phyloP scores from a whole-genome alignment of 2,329 filamentous ascomycete species.

The Epichloe scottii region DNA sequence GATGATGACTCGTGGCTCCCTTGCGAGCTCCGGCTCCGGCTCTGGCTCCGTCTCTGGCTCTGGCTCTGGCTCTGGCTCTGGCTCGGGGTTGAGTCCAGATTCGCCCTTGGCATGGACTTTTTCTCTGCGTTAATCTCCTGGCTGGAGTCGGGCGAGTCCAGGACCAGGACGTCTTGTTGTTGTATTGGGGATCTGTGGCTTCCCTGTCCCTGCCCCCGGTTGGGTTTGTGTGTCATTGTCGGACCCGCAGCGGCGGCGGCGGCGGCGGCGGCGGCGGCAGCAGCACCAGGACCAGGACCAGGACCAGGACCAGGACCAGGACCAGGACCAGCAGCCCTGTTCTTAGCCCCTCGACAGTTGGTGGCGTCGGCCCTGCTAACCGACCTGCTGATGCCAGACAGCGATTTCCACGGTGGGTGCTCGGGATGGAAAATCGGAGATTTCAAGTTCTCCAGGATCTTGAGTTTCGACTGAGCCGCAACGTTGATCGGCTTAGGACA shows the following conservation, averaged over 20 bases:
- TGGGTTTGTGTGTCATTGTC: neutral
- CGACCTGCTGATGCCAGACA: conserved; percentile 2
- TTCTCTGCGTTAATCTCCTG: too few species aligned
- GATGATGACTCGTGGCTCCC: neutral
- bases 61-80: neutral
- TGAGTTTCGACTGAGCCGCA: conserved; percentile 3
- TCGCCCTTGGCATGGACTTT: neutral
- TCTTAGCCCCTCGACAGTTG: neutral
- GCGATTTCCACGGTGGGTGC: neutral
- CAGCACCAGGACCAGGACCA: too few species aligned
- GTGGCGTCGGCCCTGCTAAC: neutral
- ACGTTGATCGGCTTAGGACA: conserved; percentile 6
- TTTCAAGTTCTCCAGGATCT: conserved; percentile 5
- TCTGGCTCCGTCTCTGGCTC: neutral
- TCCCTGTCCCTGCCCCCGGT: neutral
- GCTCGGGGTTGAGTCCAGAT: neutral
- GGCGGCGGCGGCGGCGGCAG: neutral
- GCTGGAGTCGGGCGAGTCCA: neutral
- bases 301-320: too few species aligned
- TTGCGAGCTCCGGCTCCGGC: neutral
- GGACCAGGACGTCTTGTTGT: neutral
- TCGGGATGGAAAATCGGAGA: neutral
- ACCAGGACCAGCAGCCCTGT: neutral
- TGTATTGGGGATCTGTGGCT: neutral
- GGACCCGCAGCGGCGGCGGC: neutral